Base-by-base conservation (phyloP, 1,139 yeast genomes). In the Sugiyamaella pinicola region DNA sequence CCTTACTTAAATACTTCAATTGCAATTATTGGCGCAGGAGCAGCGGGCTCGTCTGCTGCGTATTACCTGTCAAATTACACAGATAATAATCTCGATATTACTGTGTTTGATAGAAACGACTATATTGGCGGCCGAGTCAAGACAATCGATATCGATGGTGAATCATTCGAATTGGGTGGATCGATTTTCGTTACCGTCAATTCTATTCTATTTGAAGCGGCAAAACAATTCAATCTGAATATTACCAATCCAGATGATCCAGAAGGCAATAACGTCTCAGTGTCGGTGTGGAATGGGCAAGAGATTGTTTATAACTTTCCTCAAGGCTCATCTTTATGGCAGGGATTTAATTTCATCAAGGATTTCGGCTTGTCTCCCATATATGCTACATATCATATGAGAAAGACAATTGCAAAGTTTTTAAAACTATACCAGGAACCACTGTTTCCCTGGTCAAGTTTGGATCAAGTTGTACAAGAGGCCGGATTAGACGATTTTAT, bases 1-100 rank as follows among this genome's bases (percentile, higher is more conserved):
- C 74, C 78, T 58, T 79, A 76, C 58, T 80, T 66, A 2, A 82
- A 75, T 57, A 65, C 59, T 79, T 83, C 55, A 70, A 62, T 75
- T 6, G 79, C 78, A 1, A 69, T 75, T 33, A 67, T 74, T 31
- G 80, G 81, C 2, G 78, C 79, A 1, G 81, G 81, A 1, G 74
- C 81, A 2, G 79, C 77, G 7, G 80, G 81, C 0, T 59, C 77
- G 1, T 62, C 76, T 2, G 68, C 74, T 17, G 74, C 80, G 1
- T 73, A 73, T 54, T 68, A 76, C 54, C 63, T 76, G 18, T 70
- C 73, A 35, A 67, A 65, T 37, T 73, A 58, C 55, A 66, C 75
- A 17, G 46, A 22, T 12, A 37, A 55, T 26, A 50, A 60, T 15
- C 49, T 59, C 44, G 63, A 73, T 46, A 64, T 75, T 40, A 69